phyloP scores from a whole-genome alignment of 2,329 filamentous ascomycete genomes.

The Fusarium musae region DNA sequence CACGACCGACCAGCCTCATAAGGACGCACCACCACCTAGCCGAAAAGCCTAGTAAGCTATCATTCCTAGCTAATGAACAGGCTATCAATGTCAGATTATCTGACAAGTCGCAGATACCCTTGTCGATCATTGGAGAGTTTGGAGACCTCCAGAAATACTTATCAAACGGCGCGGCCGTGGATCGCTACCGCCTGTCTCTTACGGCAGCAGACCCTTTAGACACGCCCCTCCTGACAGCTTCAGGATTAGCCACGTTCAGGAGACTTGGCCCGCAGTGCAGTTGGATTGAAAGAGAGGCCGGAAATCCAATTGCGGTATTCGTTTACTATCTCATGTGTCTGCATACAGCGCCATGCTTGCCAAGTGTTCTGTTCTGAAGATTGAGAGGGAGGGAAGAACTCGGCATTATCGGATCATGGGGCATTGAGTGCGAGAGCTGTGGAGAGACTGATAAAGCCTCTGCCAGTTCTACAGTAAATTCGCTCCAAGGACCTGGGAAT shows the following conservation, averaged over 20 bases:
- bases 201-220: not conserved
- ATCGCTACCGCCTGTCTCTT: not conserved
- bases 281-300: not conserved
- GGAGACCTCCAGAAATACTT: not conserved
- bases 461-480: not conserved
- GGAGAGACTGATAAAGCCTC: not conserved
- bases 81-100: too few relatives aligned
- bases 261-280: accelerated
- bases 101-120: too few relatives aligned
- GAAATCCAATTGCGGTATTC: accelerated
- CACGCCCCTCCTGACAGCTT: not conserved
- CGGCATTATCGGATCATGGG: not conserved
- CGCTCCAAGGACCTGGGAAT: accelerated
- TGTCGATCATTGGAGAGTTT: too few relatives aligned
- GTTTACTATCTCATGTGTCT: not conserved
- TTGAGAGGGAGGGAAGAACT: not conserved
- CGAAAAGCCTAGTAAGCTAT: too few relatives aligned
- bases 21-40: too few relatives aligned
- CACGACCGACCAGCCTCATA: too few relatives aligned
- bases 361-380: not conserved
- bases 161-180: not conserved
- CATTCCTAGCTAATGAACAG: too few relatives aligned
- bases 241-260: not conserved
- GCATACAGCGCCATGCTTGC: accelerated
- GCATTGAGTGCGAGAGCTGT: not conserved